A percentile compares a stretch with the other conserved stretches of the same genome.
Conservation (phyloP, 225 moss, liverwort and hornwort species). For the Lunularia cruciata region DNA sequence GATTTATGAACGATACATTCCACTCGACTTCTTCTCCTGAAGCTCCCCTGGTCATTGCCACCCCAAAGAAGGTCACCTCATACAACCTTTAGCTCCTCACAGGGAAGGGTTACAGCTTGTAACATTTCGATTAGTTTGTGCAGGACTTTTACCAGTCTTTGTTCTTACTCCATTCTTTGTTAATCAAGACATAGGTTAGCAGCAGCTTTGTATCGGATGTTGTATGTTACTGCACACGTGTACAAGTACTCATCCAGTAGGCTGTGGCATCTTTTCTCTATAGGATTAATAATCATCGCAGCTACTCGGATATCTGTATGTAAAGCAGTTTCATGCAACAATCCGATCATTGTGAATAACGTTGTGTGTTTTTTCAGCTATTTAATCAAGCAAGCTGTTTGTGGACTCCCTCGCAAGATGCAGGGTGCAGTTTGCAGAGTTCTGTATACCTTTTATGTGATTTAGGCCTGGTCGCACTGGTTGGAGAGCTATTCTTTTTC, state of each 20-base stretch:
- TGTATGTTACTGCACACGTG: background rate
- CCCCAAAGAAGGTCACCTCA: slow-evolving; percentile 77
- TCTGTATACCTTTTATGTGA: no score
- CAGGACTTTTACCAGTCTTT: background rate
- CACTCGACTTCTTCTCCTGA: slow-evolving; percentile 57
- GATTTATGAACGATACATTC: slow-evolving; percentile 91
- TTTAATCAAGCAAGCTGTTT: no score
- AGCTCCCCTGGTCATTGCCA: slow-evolving; percentile 88
- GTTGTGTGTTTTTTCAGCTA: no score
- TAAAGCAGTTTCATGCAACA: background rate
- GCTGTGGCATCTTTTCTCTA: background rate
- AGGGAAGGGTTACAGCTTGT: slow-evolving; percentile 3
- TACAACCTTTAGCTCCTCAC: slow-evolving; percentile 51
- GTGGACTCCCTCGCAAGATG: no score
- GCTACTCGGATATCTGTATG: background rate
- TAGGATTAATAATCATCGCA: background rate
- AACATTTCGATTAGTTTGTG: slow-evolving; percentile 7
- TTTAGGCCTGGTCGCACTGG: no score
- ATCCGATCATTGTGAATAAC: no score
- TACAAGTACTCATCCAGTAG: background rate
- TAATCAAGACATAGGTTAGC: background rate
- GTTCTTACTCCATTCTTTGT: background rate
- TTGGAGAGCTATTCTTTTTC: no score
- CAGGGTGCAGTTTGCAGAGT: no score
- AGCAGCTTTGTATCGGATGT: background rate